Conservation (phyloP, 495 filamentous ascomycete genomes). For the Penicillium roqueforti region DNA sequence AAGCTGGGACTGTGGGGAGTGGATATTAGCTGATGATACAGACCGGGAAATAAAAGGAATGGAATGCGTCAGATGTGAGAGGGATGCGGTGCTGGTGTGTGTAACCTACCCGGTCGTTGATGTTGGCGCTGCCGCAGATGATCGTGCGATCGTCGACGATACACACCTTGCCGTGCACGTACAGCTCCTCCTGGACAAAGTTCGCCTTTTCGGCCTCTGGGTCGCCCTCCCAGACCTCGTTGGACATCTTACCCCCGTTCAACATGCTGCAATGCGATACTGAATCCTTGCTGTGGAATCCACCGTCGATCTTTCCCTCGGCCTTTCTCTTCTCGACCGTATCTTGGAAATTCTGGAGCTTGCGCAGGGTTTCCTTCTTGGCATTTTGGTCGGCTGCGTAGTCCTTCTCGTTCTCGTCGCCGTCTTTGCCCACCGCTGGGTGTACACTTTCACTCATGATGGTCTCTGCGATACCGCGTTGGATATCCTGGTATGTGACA, state of each 20-base stretch:
- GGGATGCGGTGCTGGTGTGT: background rate
- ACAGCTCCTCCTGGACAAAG: conserved; percentile 92
- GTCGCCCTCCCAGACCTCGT: conserved; percentile 69
- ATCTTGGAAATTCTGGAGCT: conserved; percentile 63
- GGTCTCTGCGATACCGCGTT: conserved; percentile 78
- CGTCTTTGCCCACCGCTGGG: conserved; percentile 50
- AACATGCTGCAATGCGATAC: conserved; percentile 84
- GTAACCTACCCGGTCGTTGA: conserved; percentile 77
- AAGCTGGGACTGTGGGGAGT: conserved; percentile 60
- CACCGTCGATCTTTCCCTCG: conserved; percentile 27
- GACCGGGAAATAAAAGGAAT: conserved; percentile 2
- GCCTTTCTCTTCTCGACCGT: conserved; percentile 40
- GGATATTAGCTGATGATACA: conserved; percentile 12
- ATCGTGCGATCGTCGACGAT: conserved; percentile 80
- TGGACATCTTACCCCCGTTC: conserved; percentile 56
- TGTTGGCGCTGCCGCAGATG: conserved; percentile 83
- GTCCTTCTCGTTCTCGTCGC: conserved; percentile 38
- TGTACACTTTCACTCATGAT: conserved; percentile 75
- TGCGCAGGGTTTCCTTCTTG: conserved; percentile 44
- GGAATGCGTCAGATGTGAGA: background rate
- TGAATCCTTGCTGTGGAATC: conserved; percentile 53
- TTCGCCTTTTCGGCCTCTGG: conserved; percentile 72
- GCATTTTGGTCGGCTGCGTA: conserved; percentile 33
- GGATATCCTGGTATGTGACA: conserved; percentile 77
- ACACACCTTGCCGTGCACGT: conserved; percentile 83